Conservation (phyloP, 2,329 filamentous ascomycete species). For the Ophiocordyceps robertsii region DNA sequence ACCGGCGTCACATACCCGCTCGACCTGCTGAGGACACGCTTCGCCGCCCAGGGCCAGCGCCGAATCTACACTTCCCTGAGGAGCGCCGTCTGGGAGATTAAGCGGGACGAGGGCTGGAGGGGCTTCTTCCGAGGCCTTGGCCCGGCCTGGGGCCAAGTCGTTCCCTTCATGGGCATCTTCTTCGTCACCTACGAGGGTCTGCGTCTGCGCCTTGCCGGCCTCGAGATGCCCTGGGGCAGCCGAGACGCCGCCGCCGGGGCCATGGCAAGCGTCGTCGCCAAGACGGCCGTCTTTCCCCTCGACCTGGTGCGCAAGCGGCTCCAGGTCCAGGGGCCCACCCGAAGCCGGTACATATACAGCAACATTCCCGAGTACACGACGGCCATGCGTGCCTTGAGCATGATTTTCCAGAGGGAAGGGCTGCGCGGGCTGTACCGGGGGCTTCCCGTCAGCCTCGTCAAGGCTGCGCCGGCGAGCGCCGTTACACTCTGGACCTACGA, state of each 20-base stretch:
- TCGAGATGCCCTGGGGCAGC: slow-evolving; percentile 55
- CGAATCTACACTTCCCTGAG: slow-evolving; percentile 65
- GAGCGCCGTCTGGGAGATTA: slow-evolving; percentile 59
- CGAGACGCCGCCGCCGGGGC: slow-evolving; percentile 77
- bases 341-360: slow-evolving; percentile 63
- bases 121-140: slow-evolving; percentile 85
- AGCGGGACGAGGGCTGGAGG: slow-evolving; percentile 53
- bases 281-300: slow-evolving; percentile 83
- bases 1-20: slow-evolving; percentile 83
- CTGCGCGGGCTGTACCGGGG: slow-evolving; percentile 74
- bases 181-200: slow-evolving; percentile 80
- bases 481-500: slow-evolving; percentile 96
- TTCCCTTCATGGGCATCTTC: slow-evolving; percentile 95
- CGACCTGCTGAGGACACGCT: slow-evolving; percentile 83
- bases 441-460: slow-evolving; percentile 75
- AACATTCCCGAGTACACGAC: slow-evolving; percentile 77
- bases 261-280: slow-evolving; percentile 65
- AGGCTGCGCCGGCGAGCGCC: slow-evolving; percentile 85
- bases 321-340: slow-evolving; percentile 87
- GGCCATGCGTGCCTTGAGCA: slow-evolving; percentile 49
- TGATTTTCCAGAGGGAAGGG: slow-evolving; percentile 63
- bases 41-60: slow-evolving; percentile 81
- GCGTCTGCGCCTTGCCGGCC: slow-evolving; percentile 40
- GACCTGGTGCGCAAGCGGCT: slow-evolving; percentile 87
- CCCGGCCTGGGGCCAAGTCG: slow-evolving; percentile 73